A percentile compares a stretch with the other conserved stretches of the same genome.
Evolutionary conservation across 352 stramenopile genomes (phyloP).

Genomic region (Globisporangium middletonii): DNA sequence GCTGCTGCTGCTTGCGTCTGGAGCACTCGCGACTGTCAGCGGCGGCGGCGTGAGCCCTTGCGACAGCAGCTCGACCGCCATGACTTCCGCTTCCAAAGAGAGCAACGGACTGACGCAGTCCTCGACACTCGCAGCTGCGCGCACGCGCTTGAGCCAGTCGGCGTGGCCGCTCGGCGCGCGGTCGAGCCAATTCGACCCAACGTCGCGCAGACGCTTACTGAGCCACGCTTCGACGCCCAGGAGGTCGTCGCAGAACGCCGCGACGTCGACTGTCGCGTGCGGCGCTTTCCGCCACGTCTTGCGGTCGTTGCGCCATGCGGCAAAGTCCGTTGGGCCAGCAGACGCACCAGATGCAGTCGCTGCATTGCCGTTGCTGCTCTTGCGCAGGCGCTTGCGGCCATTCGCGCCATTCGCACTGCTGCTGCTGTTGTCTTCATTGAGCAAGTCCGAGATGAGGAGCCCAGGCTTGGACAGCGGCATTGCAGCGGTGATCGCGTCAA

Average conservation of each 20-base stretch:
- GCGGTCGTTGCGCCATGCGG: slow-evolving; percentile 54
- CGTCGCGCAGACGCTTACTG: slow-evolving; percentile 48
- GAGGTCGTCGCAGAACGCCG: slow-evolving; percentile 53
- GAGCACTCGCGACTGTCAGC: background rate
- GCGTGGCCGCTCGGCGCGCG: slow-evolving; percentile 22
- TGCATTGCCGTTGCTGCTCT: slow-evolving; percentile 35
- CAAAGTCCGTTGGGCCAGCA: slow-evolving; percentile 25
- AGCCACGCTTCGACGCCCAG: slow-evolving; percentile 57
- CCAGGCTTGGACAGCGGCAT: slow-evolving; percentile 73
- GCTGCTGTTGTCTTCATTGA: slow-evolving; percentile 51
- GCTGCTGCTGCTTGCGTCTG: background rate
- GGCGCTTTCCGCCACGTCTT: slow-evolving; percentile 46
- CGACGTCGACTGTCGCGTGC: slow-evolving; percentile 29
- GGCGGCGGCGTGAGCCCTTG: slow-evolving; percentile 11
- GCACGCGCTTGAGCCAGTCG: slow-evolving; percentile 47
- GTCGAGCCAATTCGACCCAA: slow-evolving; percentile 60
- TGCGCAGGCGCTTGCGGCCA: slow-evolving; percentile 39
- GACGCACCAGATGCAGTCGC: slow-evolving; percentile 1
- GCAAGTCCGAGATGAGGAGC: slow-evolving; percentile 65
- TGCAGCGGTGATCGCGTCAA: slow-evolving; percentile 45
- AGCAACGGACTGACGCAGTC: slow-evolving; percentile 43
- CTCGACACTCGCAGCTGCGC: slow-evolving; percentile 23
- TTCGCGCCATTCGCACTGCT: slow-evolving; percentile 10
- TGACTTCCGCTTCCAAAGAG: slow-evolving; percentile 59
- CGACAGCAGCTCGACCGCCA: slow-evolving; percentile 34